Percentiles rank a stretch among this genome's conserved stretches.
phyloP scores from a whole-genome alignment of 208 protist species.

The Trypanosomatidae sp. region DNA sequence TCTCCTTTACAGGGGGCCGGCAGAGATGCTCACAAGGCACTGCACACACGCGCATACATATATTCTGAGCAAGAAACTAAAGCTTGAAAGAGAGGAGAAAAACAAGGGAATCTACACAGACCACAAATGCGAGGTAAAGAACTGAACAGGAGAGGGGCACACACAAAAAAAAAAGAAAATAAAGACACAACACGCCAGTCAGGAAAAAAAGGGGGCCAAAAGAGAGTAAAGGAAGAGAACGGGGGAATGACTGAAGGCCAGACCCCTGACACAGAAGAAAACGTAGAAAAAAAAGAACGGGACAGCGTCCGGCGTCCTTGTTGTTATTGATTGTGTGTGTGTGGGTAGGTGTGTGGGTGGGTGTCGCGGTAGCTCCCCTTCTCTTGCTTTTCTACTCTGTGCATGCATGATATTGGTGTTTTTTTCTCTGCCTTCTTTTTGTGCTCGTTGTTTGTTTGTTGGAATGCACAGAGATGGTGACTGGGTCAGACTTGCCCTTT shows the following conservation, averaged over 20 bases:
- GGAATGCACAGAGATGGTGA: not conserved
- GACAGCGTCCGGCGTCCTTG: not conserved
- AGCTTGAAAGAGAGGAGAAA: not conserved
- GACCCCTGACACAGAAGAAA: not conserved
- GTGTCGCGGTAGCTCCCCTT: not conserved
- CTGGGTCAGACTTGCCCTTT: not conserved
- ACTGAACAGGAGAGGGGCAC: not conserved
- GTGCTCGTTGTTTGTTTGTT: not conserved
- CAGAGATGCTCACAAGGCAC: not conserved
- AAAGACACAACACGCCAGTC: not conserved
- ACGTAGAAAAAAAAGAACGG: not conserved
- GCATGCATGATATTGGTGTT: not conserved
- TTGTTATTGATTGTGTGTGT: conserved; percentile 2
- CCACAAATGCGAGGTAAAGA: not conserved
- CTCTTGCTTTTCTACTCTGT: not conserved
- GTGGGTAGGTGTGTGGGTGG: not conserved
- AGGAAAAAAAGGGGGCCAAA: not conserved
- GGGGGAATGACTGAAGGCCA: not conserved
- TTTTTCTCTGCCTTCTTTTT: not conserved
- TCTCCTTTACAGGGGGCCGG: not conserved
- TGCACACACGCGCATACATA: not conserved
- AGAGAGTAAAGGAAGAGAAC: not conserved
- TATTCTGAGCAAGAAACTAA: not conserved
- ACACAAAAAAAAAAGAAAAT: not conserved
- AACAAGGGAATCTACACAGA: not conserved